These are phyloP conservation scores for Pichia ethanolica DNA, from an alignment of 805 yeast species.

Conservation along the genomic window DNA sequence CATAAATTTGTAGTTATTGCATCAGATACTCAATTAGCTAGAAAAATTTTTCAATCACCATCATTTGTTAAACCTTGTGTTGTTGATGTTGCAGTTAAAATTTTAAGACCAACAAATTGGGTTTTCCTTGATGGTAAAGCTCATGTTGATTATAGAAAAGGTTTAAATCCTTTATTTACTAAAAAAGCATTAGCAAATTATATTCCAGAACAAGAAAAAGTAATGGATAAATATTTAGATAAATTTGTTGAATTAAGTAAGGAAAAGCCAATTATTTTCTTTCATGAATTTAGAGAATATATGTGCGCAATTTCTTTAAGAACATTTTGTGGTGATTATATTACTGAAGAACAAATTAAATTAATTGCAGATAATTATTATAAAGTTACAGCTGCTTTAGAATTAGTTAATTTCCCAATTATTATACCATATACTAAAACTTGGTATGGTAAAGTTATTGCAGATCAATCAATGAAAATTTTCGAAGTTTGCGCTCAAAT, in stretches of 20 bases:
- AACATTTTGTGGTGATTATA: constrained; percentile 94
- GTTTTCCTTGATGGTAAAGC: constrained; percentile 95
- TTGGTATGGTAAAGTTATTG: constrained; percentile 93
- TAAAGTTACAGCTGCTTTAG: constrained; percentile 90
- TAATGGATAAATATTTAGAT: constrained; percentile 77
- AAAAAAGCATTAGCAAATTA: constrained; percentile 75
- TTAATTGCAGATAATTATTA: constrained; percentile 88
- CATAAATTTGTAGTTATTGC: constrained; percentile 97
- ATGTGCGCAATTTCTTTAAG: constrained; percentile 90
- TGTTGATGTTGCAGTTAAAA: constrained; percentile 93
- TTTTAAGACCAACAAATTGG: constrained; percentile 94
- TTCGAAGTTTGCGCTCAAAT: constrained; percentile 82
- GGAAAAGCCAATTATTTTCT: constrained; percentile 63
- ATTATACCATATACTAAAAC: constrained; percentile 94
- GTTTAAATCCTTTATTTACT: constrained; percentile 84
- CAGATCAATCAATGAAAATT: constrained; percentile 89
- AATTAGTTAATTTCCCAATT: constrained; percentile 95
- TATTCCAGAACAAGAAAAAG: constrained; percentile 74
- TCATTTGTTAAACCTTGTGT: constrained; percentile 93
- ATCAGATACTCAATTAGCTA: constrained; percentile 75
- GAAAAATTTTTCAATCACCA: constrained; percentile 81
- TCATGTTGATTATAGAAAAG: constrained; percentile 87
- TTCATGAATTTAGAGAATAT: constrained; percentile 92
- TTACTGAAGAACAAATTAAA: constrained; percentile 84
- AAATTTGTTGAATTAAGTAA: constrained; percentile 51